phyloP scores from a whole-genome alignment of 2,329 filamentous ascomycete genomes.

The Hymenoscyphus repandus region DNA sequence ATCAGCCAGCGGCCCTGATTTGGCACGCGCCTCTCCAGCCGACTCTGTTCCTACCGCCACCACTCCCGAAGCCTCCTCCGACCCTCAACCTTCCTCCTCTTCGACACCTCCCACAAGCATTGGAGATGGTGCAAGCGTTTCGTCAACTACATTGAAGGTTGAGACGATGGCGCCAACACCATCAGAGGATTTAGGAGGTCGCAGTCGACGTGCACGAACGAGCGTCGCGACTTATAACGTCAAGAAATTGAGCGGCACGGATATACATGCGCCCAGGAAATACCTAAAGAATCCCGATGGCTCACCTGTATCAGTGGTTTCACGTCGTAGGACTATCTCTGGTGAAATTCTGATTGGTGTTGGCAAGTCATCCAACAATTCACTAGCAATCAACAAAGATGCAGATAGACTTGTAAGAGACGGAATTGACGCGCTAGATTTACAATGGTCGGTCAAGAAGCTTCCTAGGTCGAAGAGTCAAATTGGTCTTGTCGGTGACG shows the following conservation, averaged over 20 bases:
- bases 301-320: conserved; percentile 6
- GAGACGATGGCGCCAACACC: conserved; percentile 14
- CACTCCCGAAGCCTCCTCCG: conserved; percentile 23
- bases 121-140: conserved; percentile 55
- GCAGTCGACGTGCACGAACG: conserved; percentile 50
- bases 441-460: conserved; percentile 39
- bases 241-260: conserved; percentile 55
- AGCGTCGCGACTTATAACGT: conserved; percentile 62
- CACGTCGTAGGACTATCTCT: conserved; percentile 42
- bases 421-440: conserved; percentile 43
- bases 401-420: conserved; percentile 31
- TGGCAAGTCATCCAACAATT: conserved; percentile 27
- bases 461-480: conserved; percentile 32
- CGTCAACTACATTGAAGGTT: conserved; percentile 37
- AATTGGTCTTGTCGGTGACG: conserved; percentile 22
- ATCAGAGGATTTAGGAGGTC: conserved; percentile 28
- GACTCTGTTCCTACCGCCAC: conserved; percentile 25
- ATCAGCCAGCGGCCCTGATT: conserved; percentile 10
- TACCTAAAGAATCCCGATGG: conserved; percentile 42
- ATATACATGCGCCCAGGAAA: conserved; percentile 43
- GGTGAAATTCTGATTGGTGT: conserved; percentile 33
- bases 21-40: conserved; percentile 24
- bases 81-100: conserved; percentile 27
- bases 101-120: conserved; percentile 61
- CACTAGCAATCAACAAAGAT: conserved; percentile 24